Conservation (phyloP, 495 filamentous ascomycete species). For the Tuber melanosporum region DNA sequence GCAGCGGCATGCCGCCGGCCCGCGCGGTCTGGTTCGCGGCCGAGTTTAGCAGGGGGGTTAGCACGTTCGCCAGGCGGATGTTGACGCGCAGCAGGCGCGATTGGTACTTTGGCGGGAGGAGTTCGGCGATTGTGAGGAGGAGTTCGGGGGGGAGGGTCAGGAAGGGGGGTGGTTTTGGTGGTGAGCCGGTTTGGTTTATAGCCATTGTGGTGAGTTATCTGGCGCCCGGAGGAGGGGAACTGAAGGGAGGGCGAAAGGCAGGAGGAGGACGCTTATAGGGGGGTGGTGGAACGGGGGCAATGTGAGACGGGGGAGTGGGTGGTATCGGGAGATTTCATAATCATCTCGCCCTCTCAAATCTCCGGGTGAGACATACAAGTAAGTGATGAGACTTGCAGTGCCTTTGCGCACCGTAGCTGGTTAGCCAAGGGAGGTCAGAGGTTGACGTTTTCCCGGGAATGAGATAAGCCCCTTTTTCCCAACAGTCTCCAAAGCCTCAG, state of each 20-base stretch:
- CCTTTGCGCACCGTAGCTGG: not conserved
- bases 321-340: not conserved
- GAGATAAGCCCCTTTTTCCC: not conserved
- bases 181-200: not conserved
- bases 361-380: not conserved
- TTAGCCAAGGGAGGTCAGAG: not conserved
- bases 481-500: not conserved
- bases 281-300: not conserved
- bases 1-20: not conserved
- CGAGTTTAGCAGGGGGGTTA: not conserved
- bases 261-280: not conserved
- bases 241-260: not conserved
- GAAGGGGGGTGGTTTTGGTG: not conserved
- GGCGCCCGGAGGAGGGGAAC: not conserved
- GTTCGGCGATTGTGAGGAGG: not conserved
- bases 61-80: not conserved
- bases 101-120: not conserved
- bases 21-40: not conserved
- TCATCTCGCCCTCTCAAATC: not conserved
- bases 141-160: not conserved
- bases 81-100: not conserved
- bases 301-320: not conserved
- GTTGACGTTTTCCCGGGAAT: not conserved
- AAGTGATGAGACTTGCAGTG: constrained; percentile 1
- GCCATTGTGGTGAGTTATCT: not conserved